Conservation (phyloP, 495 filamentous ascomycete genomes). For the Xylaria acuta region DNA sequence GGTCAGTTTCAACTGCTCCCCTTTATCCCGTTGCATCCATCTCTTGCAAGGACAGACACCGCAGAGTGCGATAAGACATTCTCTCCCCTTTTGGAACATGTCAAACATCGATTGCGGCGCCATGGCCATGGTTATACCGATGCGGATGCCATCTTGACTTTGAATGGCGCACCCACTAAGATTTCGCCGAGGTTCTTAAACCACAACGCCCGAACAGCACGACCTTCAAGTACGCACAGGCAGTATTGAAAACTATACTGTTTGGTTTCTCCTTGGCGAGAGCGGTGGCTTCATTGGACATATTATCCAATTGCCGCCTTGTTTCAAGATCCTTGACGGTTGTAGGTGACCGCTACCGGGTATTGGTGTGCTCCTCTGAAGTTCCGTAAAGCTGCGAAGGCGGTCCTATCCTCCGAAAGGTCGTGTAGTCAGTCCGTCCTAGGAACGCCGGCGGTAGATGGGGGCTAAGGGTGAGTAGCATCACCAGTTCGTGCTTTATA, state of each 20-base stretch:
- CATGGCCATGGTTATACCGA: neutral
- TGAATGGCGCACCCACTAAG: neutral
- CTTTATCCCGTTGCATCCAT: slow-evolving; percentile 4
- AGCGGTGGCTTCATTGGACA: neutral
- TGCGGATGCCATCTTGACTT: neutral
- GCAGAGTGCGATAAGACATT: neutral
- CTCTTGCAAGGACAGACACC: neutral
- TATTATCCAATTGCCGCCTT: neutral
- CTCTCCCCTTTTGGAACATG: neutral
- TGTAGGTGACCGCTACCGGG: neutral
- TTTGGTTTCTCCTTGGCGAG: neutral
- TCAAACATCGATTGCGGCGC: neutral
- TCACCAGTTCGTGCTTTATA: neutral
- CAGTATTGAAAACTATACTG: neutral
- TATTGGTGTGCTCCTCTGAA: neutral
- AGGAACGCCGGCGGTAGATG: neutral
- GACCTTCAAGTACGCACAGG: neutral
- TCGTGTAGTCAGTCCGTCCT: neutral
- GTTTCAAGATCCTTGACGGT: neutral
- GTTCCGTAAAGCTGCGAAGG: neutral
- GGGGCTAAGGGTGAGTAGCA: neutral
- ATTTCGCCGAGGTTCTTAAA: neutral
- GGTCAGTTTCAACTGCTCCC: neutral
- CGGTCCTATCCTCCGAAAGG: neutral
- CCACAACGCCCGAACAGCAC: neutral